Evolutionary conservation across 75 land plant genomes (phyloP), one percentile per base, ranked within the genome.

Genomic region (Cupressus sempervirens): DNA sequence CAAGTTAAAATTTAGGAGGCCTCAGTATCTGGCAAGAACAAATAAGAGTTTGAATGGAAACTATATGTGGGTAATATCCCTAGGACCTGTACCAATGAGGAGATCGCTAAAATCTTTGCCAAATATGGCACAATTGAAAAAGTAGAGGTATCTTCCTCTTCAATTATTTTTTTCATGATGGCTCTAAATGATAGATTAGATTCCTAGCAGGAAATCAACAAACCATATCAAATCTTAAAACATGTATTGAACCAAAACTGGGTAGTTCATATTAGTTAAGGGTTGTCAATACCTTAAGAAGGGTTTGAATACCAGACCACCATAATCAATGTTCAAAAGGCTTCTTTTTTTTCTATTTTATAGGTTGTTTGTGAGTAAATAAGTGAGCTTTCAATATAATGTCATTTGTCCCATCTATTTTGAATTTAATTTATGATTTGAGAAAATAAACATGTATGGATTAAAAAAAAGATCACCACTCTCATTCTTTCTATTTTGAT

Each of bases 41-140:
- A 72, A 7, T 10, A 7, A 50, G 30, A 36, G 81, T 79, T 82
- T 82, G 56, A 76, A 11, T 58, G 91, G 87, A 89, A 88, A 88
- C 87, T 96, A 6, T 96, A 96, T 85, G 89, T 96, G 35, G 99
- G 98, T 3, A 97, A 97, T 80, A 90, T 97, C 82, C 96, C 99
- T 0, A 89, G 99, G 84, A 90, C 74, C 72, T 83, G 89, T 13
- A 76, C 80, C 73, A 93, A 92, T 87, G 92, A 89, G 23, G 92
- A 94, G 88, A 88, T 97, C 13, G 86, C 88, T 1, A 41, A 86
- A 84, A 85, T 94, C 50, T 92, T 94, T 62, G 87, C 87, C 46
- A 90, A 93, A 68, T 86, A 85, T 45, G 99, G 98, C 9, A 83
- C 84, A 26, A 96, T 97, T 4, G 99, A 96, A 83, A 93, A 89